Base-by-base conservation (phyloP, 257 asterid species). In the Dorcoceras hygrometricum region DNA sequence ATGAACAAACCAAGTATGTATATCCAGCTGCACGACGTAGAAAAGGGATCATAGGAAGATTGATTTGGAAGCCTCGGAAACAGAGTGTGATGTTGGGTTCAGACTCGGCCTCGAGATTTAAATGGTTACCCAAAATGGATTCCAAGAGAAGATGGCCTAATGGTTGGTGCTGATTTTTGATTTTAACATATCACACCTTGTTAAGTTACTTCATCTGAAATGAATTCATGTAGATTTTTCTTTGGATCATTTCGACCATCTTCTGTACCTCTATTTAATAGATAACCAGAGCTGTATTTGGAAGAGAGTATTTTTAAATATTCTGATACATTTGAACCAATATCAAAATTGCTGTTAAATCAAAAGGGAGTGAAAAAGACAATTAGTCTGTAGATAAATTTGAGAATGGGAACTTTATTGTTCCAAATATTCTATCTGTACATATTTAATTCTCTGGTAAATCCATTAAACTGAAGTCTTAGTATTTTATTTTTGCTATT, bases 141-240 rank as follows among this genome's bases (percentile, higher is more conserved):
- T 51, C 68, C n/a, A 79, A 78, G 61, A 79, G 79, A 60, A 78
- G 71, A 82, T 90, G 95, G 95, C 97, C 95, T 76, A 81, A 86
- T 67, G 95, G 95, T 25, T 90, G 94, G 94, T 82, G 82, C 70
- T 89, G 77, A 77, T 65, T 29, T 51, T n/a, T 8, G 32, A 4
- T 59, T 58, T 61, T 9, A 34, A 8, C 43, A 8, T 34, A 34
- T 34, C 43, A 8, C 43, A 34, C 14, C 51, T 43, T 43, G 51
- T 14, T 14, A 43, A 43, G 14, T 43, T 12, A 12, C 51, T 43
- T 43, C 51, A 3, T 8, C 51, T 43, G n/a, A 43, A 43, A 1
- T 43, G 19, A 4, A 14, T 43, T 43, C 51, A 14, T 43, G 51
- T 6, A 43, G 51, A 43, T 43, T 43, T 19, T 43, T 43, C 6